These are phyloP conservation scores for Sisymbrium irio DNA, from an alignment of 345 rosid genomes.

Conservation along the genomic window DNA sequence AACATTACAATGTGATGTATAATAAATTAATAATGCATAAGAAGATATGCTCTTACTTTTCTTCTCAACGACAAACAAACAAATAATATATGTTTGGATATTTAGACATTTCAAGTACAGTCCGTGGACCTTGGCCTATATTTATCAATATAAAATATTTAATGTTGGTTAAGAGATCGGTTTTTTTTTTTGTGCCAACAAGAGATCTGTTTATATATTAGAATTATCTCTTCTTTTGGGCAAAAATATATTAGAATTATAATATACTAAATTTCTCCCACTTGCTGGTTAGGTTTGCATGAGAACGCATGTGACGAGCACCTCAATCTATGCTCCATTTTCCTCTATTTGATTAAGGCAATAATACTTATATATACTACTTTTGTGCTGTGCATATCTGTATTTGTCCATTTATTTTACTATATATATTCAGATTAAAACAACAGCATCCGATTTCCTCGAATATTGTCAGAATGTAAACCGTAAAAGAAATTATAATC, in stretches of 20 bases:
- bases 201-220: background rate
- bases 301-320: constrained; percentile 37
- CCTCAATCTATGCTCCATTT: constrained; percentile 32
- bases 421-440: background rate
- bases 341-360: background rate
- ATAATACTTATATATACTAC: background rate
- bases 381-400: constrained; percentile 36
- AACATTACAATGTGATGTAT: background rate
- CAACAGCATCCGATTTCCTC: constrained; percentile 21
- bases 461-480: constrained; percentile 36
- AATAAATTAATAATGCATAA: background rate
- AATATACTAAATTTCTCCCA: constrained; percentile 11
- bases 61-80: background rate
- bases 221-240: too few species aligned
- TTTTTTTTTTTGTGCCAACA: too few species aligned
- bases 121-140: constrained; percentile 31
- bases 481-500: constrained; percentile 22
- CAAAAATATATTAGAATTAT: too few species aligned
- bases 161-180: constrained; percentile 10
- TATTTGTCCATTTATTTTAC: constrained; percentile 21
- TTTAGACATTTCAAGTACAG: constrained; percentile 20
- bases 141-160: background rate
- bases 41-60: background rate
- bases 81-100: background rate
- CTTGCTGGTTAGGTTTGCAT: constrained; percentile 38